Base-by-base conservation (phyloP, 495 filamentous ascomycete species). In the Filosporella fistucella region DNA sequence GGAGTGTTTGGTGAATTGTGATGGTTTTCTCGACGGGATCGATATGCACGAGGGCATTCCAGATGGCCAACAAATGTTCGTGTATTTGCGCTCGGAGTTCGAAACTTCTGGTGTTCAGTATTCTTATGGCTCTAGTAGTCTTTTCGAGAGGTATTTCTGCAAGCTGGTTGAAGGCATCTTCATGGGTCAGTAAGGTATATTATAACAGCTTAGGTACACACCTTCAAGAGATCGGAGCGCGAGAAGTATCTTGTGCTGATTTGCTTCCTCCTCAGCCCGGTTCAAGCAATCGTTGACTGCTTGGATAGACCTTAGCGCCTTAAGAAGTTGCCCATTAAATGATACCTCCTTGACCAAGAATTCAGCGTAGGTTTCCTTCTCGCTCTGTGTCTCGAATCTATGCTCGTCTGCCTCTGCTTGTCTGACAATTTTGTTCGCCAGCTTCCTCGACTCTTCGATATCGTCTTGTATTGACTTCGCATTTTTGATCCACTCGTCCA, bases 401-500 rank as follows among this genome's bases (percentile, higher is more conserved):
- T 86, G 68, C 9, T 77, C 69, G 33, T 77, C 70, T 4, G 77
- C 73, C 55, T 88, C 80, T 47, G 88, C 80, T 47, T 85, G 71
- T 45, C 77, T 74, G 8, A 88, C 76, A 37, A 96, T 93, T 36
- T 85, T 78, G 41, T 77, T 80, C 14, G 89, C 88, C 22, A 83
- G 81, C 9, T 73, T 69, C 51, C 83, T 77, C 14, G 88, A 86
- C 26, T 74, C 73, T 55, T 86, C 75, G 48, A 96, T 87, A 55
- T 95, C 91, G 24, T 76, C 72, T 57, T 89, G 85, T n/a, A 95
- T 78, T 41, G 84, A 79, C 61, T 85, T 85, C 25, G 89, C 88
- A 62, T 91, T 86, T 17, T 71, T 63, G 45, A 93, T 85, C 91
- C 91, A 96, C 50, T 80, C 72, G 58, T 88, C 83, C 52, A 93